Base-by-base conservation (phyloP, 352 stramenopile species). In the Phytophthora kernoviae region DNA sequence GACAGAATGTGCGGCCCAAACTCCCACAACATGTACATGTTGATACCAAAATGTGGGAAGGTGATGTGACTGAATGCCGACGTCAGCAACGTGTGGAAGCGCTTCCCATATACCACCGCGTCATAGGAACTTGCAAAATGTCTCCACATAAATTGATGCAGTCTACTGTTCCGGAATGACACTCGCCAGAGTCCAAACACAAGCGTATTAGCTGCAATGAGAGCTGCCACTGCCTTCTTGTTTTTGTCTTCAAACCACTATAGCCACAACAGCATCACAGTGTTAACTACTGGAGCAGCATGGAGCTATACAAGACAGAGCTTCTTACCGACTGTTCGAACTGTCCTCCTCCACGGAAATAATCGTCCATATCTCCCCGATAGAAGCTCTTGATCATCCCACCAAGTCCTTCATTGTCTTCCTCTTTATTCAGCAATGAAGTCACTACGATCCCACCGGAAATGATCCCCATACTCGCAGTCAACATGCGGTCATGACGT, bases 21-120 rank as follows among this genome's bases (percentile, higher is more conserved):
- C 54, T 94, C 78, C 86, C 86, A 94, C 50, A 94, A 64, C 86
- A 94, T 94, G 48, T 92, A 93, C 86, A 94, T 93, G 62, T 94
- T 94, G 70, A 93, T 88, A 30, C 63, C 81, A 47, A 93, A 90
- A 53, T 94, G 86, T 8, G 79, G 76, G 24, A 91, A 65, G 44
- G 86, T 92, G 39, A 92, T 90, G 54, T 94, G 86, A 62, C 86
- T 94, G 62, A 94, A 93, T 11, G 84, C 80, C 6, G 81, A 88
- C 24, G 86, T 93, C 32, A 94, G 39, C 14, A 94, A 56, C 49
- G 86, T 93, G 63, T 92, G 78, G 32, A 88, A 55, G 5, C 86
- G 77, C 60, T 83, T 84, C 14, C 82, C 80, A 36, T 80, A 62
- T 22, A 80, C 75, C 15, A 94, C 75, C 6, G 68, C 77, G n/a